Evolutionary conservation across 306 rosid genomes (phyloP).

Genomic region (Quercus wislizeni): DNA sequence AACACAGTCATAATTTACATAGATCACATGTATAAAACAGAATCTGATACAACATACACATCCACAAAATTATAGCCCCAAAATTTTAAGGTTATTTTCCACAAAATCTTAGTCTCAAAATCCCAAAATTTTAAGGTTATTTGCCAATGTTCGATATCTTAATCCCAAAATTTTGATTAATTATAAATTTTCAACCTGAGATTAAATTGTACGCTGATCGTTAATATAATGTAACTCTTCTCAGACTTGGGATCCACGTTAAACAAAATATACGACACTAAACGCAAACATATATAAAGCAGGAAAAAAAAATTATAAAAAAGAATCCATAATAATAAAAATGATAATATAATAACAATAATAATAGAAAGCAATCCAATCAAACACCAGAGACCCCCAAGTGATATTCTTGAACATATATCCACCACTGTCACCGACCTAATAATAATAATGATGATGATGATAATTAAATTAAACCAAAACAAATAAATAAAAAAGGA

Average conservation of each 20-base stretch:
- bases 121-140: no score
- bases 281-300: not conserved
- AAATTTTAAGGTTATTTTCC: no score
- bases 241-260: rapidly evolving
- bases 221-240: no score
- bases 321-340: not conserved
- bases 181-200: no score
- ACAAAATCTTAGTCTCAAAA: no score
- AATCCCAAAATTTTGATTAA: no score
- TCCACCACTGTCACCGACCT: not conserved
- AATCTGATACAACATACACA: no score
- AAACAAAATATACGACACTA: not conserved
- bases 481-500: not conserved
- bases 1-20: no score
- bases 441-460: not conserved
- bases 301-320: not conserved
- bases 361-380: not conserved
- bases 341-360: not conserved
- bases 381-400: not conserved
- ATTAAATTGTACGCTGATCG: no score
- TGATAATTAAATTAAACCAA: not conserved
- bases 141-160: no score
- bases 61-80: no score
- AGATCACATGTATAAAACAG: no score
- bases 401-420: not conserved